A percentile compares a stretch with the other conserved stretches of the same genome.
Evolutionary conservation across 345 rosid species (phyloP).

Genomic region (Sisymbrium irio): DNA sequence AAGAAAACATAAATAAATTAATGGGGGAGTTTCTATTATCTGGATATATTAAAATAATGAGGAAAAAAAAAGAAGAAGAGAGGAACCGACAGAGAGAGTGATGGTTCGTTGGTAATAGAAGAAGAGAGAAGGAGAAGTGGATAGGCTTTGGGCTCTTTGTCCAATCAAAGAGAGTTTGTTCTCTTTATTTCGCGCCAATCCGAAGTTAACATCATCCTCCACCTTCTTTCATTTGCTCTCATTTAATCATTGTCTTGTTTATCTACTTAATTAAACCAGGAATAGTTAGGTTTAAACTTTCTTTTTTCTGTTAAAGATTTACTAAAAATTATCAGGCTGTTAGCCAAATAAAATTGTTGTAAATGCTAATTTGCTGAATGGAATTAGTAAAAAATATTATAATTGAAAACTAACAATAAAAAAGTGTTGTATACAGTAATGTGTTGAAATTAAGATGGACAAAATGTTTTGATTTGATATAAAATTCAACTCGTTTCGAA

Average conservation of each 20-base stretch:
- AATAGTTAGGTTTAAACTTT: not conserved
- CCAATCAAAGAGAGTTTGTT: constrained; percentile 16
- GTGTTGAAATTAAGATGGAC: too few species aligned
- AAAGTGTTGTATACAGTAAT: too few species aligned
- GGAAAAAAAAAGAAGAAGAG: not conserved
- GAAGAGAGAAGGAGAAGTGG: constrained; percentile 13
- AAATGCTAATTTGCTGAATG: not conserved
- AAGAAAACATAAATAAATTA: not conserved
- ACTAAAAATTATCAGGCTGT: not conserved
- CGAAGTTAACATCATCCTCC: constrained; percentile 22
- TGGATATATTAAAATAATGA: not conserved
- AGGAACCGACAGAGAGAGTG: constrained; percentile 27
- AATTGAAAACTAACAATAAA: too few species aligned
- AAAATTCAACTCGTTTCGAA: too few species aligned
- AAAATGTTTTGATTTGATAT: too few species aligned
- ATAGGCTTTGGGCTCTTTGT: constrained; percentile 28
- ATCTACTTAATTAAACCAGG: not conserved
- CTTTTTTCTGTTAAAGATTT: not conserved
- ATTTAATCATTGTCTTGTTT: not conserved
- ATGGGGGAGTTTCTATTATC: not conserved
- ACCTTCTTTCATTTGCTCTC: constrained; percentile 12
- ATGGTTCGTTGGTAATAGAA: constrained; percentile 12
- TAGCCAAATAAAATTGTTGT: not conserved
- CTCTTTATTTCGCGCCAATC: constrained; percentile 33
- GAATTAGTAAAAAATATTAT: too few species aligned